Conservation (phyloP, 2,329 filamentous ascomycete species). For the Pseudogymnoascus sp. region DNA sequence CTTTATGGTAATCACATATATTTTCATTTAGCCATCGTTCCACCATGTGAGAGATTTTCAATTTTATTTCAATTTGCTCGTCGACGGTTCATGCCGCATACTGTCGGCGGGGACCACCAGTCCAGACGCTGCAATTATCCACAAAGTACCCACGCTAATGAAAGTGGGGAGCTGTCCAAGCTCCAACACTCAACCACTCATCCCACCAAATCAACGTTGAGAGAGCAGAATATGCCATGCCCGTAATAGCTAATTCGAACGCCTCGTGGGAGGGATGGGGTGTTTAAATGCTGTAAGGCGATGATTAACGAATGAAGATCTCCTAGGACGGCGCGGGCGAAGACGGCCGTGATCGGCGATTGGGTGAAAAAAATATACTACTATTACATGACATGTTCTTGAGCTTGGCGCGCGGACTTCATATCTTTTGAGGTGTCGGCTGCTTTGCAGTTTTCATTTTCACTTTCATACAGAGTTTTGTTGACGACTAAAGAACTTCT, state of each 20-base stretch:
- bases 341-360: conserved; percentile 1
- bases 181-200: not conserved
- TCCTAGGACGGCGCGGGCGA: not conserved
- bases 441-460: not conserved
- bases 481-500: not conserved
- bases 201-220: conserved; percentile 3
- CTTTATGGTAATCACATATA: conserved; percentile 2
- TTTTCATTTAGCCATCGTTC: not conserved
- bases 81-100: not conserved
- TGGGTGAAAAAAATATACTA: not conserved
- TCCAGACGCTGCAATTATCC: not conserved
- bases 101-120: not conserved
- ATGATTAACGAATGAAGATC: conserved; percentile 5
- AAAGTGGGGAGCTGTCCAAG: conserved; percentile 2
- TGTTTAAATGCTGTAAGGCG: not conserved
- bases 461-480: not conserved
- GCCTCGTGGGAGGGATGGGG: not conserved
- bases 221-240: not conserved
- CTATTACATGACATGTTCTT: not conserved
- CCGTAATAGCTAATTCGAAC: not conserved
- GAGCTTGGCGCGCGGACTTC: not conserved
- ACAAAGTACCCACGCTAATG: not conserved
- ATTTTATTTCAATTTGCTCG: not conserved
- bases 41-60: not conserved
- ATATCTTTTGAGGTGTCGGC: not conserved